Percentiles rank a stretch among this genome's conserved stretches.
phyloP scores from a whole-genome alignment of 2,329 filamentous ascomycete genomes.

The Lecanicillium sp. region DNA sequence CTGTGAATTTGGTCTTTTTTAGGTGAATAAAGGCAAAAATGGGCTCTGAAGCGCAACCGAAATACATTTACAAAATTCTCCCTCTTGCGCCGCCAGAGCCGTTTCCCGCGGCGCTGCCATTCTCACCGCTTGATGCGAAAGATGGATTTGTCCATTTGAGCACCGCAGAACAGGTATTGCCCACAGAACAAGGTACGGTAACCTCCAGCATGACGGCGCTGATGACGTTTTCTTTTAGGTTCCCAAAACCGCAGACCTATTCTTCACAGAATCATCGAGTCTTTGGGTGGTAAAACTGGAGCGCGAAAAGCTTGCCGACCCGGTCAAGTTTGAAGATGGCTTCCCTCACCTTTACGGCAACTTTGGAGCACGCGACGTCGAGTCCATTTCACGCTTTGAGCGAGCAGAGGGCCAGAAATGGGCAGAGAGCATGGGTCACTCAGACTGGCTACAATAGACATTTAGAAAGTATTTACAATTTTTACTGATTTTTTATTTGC shows the following conservation, averaged over 20 bases:
- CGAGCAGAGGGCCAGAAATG: constrained; percentile 37
- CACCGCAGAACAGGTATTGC: constrained; percentile 41
- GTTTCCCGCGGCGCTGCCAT: constrained; percentile 44
- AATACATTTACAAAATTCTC: constrained; percentile 54
- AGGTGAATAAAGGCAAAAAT: too few species aligned
- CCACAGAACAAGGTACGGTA: too few species aligned
- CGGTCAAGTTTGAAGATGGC: constrained; percentile 46
- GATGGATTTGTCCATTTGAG: constrained; percentile 57
- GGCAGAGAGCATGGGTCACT: constrained; percentile 32
- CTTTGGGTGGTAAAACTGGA: constrained; percentile 48
- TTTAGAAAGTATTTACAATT: neutral
- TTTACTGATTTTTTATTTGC: too few species aligned
- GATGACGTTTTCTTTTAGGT: too few species aligned
- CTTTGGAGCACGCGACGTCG: constrained; percentile 44
- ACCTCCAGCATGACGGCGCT: too few species aligned
- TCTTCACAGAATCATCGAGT: constrained; percentile 28
- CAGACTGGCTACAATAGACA: constrained; percentile 32
- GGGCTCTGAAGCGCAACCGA: constrained; percentile 24
- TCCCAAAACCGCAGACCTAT: constrained; percentile 34
- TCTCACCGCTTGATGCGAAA: constrained; percentile 49
- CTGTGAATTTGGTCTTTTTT: too few species aligned
- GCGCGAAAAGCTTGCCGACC: constrained; percentile 32
- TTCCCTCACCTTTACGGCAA: constrained; percentile 54
- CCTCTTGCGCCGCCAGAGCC: constrained; percentile 42
- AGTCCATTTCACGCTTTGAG: constrained; percentile 35